A percentile compares a stretch with the other conserved stretches of the same genome.
phyloP scores from a whole-genome alignment of 1,284 basidiomycete species.

The Fomitopsis betulina region DNA sequence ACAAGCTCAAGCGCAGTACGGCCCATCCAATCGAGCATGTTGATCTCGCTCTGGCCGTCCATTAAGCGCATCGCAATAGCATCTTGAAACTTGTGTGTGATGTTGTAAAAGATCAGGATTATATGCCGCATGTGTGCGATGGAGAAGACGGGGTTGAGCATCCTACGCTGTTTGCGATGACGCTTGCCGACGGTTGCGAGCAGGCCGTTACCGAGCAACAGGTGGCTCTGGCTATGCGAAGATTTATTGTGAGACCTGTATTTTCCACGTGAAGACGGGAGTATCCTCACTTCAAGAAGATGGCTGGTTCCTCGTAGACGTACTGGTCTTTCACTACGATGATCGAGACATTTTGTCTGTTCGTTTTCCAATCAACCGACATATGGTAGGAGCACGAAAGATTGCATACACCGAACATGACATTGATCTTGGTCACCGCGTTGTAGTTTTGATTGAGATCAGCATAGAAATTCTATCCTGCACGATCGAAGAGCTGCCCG shows the following conservation, averaged over 20 bases:
- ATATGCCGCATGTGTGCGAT: slow-evolving; percentile 21
- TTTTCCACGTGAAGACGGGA: too few species aligned
- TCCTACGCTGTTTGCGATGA: slow-evolving; percentile 21
- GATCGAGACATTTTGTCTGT: slow-evolving; percentile 12
- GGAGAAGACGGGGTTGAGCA: slow-evolving; percentile 24
- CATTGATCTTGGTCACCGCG: slow-evolving; percentile 7
- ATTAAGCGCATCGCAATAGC: slow-evolving; percentile 8
- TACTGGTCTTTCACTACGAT: slow-evolving; percentile 13
- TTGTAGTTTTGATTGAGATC: slow-evolving; percentile 12
- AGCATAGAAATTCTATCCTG: slow-evolving; percentile 14
- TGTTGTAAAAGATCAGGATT: slow-evolving; percentile 11
- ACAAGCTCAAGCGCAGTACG: slow-evolving; percentile 29
- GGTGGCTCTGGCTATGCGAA: not conserved
- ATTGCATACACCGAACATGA: slow-evolving; percentile 11
- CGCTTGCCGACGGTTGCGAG: slow-evolving; percentile 16
- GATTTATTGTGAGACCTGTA: not conserved
- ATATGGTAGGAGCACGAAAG: not conserved
- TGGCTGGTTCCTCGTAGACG: slow-evolving; percentile 13
- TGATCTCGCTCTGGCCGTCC: slow-evolving; percentile 23
- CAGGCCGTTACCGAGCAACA: slow-evolving; percentile 15
- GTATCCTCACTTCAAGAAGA: slow-evolving; percentile 9
- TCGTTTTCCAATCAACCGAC: too few species aligned
- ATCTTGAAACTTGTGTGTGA: slow-evolving; percentile 11
- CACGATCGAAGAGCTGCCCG: slow-evolving; percentile 12
- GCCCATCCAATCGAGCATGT: slow-evolving; percentile 33